These are phyloP conservation scores for Paecilomyces niveus DNA, from an alignment of 2,329 filamentous ascomycete genomes.

Conservation along the genomic window DNA sequence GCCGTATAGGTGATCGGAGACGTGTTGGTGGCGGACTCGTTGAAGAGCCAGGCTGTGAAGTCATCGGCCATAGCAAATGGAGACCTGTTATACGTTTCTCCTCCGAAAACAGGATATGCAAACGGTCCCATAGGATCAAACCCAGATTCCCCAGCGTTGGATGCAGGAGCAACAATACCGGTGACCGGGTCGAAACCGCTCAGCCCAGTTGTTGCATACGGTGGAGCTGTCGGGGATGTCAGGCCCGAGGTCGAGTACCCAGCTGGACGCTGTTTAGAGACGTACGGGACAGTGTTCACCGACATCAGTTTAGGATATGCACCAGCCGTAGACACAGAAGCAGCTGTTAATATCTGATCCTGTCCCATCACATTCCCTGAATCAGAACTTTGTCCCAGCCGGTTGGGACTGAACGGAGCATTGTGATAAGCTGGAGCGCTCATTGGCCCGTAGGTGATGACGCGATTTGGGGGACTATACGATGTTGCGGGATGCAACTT, in stretches of 20 bases:
- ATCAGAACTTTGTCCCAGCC: slow-evolving; percentile 10
- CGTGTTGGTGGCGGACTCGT: slow-evolving; percentile 52
- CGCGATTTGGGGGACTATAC: slow-evolving; percentile 20
- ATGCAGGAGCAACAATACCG: slow-evolving; percentile 16
- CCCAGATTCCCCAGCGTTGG: slow-evolving; percentile 14
- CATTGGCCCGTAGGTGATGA: slow-evolving; percentile 11
- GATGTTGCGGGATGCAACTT: slow-evolving; percentile 16
- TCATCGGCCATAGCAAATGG: slow-evolving; percentile 84
- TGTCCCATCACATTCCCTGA: neutral
- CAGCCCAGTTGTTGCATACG: slow-evolving; percentile 19
- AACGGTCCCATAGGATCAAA: slow-evolving; percentile 33
- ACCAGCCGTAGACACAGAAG: slow-evolving; percentile 13
- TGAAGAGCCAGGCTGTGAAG: slow-evolving; percentile 79
- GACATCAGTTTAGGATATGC: slow-evolving; percentile 10
- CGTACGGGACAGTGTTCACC: slow-evolving; percentile 9
- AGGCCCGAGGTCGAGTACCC: slow-evolving; percentile 15
- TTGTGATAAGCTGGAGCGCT: slow-evolving; percentile 4
- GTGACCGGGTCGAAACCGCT: slow-evolving; percentile 16
- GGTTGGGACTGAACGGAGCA: slow-evolving; percentile 9
- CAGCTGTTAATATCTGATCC: slow-evolving; percentile 6
- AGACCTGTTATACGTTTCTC: slow-evolving; percentile 74
- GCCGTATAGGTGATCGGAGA: slow-evolving; percentile 45
- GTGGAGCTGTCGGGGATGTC: slow-evolving; percentile 15
- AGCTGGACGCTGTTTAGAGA: slow-evolving; percentile 8
- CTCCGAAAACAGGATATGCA: slow-evolving; percentile 78